Percentiles rank a stretch among this genome's conserved stretches.
phyloP scores from a whole-genome alignment of 768 basidiomycete species.

The Pisolithus marmoratus region DNA sequence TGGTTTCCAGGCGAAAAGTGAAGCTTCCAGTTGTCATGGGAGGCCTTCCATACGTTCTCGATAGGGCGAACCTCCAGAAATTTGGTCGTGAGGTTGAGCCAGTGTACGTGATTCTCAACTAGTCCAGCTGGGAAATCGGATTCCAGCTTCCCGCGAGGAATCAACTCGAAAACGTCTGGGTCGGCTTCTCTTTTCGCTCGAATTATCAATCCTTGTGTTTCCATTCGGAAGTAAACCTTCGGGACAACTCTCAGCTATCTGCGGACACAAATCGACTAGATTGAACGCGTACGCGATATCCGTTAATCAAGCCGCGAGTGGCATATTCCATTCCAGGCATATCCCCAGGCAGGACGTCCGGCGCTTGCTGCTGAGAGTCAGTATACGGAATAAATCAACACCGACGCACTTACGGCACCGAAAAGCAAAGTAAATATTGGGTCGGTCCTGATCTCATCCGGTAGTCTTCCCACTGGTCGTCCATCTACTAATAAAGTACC shows the following conservation, averaged over 20 bases:
- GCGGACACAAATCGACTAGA: not conserved
- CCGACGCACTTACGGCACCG: conserved; percentile 23
- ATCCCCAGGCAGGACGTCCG: conserved; percentile 31
- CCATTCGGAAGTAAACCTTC: conserved; percentile 21
- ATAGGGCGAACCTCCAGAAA: conserved; percentile 25
- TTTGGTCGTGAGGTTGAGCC: conserved; percentile 22
- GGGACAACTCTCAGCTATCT: not conserved
- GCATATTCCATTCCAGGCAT: conserved; percentile 31
- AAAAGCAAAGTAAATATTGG: conserved; percentile 33
- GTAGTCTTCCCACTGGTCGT: conserved; percentile 34
- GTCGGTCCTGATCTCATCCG: conserved; percentile 27
- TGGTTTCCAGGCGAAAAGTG: not conserved
- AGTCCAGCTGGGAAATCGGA: conserved; percentile 22
- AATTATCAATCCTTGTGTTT: conserved; percentile 14
- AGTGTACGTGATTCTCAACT: conserved; percentile 22
- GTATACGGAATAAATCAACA: not conserved
- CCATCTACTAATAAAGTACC: conserved; percentile 40
- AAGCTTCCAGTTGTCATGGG: conserved; percentile 21
- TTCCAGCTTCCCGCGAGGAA: conserved; percentile 16
- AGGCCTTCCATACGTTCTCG: conserved; percentile 20
- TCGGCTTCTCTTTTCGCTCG: conserved; percentile 2
- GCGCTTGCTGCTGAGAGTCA: conserved; percentile 12
- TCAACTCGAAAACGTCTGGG: conserved; percentile 12
- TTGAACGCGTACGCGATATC: conserved; percentile 15
- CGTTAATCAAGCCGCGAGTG: conserved; percentile 15